Conservation (phyloP, 208 protist species). For the Trypanosoma caninum region DNA sequence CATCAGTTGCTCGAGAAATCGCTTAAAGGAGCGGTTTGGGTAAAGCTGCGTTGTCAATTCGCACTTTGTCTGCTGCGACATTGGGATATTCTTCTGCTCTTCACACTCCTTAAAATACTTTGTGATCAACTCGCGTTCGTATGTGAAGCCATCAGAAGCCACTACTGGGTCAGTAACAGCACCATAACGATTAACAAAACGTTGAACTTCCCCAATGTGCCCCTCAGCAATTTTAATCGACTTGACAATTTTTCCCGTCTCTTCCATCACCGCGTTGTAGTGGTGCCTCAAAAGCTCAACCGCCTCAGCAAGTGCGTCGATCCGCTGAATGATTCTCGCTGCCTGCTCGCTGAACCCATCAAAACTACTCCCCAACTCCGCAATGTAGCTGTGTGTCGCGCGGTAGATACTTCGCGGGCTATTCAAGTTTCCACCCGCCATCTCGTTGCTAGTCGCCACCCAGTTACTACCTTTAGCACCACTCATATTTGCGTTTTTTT, state of each 20-base stretch:
- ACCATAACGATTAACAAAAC: slow-evolving; percentile 63
- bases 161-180: slow-evolving; percentile 85
- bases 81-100: slow-evolving; percentile 42
- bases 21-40: slow-evolving; percentile 80
- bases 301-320: slow-evolving; percentile 35
- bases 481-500: neutral
- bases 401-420: slow-evolving; percentile 42
- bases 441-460: slow-evolving; percentile 21
- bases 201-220: slow-evolving; percentile 42
- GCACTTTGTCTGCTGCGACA: slow-evolving; percentile 68
- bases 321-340: slow-evolving; percentile 34
- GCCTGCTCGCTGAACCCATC: slow-evolving; percentile 49
- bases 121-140: slow-evolving; percentile 82
- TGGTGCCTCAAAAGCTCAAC: slow-evolving; percentile 46
- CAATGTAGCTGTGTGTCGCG: slow-evolving; percentile 33
- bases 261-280: slow-evolving; percentile 58
- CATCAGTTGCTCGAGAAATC: slow-evolving; percentile 65
- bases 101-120: slow-evolving; percentile 64
- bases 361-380: slow-evolving; percentile 34
- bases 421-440: slow-evolving; percentile 28
- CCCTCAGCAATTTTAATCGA: slow-evolving; percentile 47
- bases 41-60: slow-evolving; percentile 63
- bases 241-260: slow-evolving; percentile 46
- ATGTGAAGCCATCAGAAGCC: slow-evolving; percentile 89
- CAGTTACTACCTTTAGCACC: neutral